Evolutionary conservation across 148 eudicot species (phyloP), one percentile per base, ranked within the genome.

Genomic region (Heliamphora exappendiculata): DNA sequence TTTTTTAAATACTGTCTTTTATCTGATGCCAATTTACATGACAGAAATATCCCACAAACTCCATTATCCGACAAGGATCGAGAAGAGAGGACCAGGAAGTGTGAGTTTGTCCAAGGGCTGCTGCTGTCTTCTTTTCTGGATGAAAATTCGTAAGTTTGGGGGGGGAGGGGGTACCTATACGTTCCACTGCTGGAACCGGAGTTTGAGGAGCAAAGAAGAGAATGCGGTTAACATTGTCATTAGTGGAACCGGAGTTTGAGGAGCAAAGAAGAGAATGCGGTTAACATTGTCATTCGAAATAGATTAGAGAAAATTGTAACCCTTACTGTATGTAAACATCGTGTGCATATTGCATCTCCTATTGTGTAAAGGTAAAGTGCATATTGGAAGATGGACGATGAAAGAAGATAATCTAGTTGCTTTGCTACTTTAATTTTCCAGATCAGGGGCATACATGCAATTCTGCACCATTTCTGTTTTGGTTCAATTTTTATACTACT

Each of bases 51-150:
- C 53, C 82, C 78, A 72, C 83, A 73, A 12, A 54, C 87, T 50
- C 76, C 70, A 44, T 81, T 92, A 22, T 92, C 98, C 0, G 89
- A 82, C 26, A 81, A 90, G 83, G 98, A 94, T 73, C 96, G 88
- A 28, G 89, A 87, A 79, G 94, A 94, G 86, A 89, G 84, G 88
- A 79, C 90, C 28, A 85, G 80, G 79, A 92, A 85, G 76, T 82
- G 90, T 29, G 84, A 82, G 70, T 94, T 92, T 68, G 92, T 92
- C 3, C 92, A 84, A 80, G 96, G 91, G 45, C 76, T 94, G 76
- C 77, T 89, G 49, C 78, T 92, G 34, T 92, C 96, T 3, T 80
- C 96, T 60, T 90, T 92, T 57, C 83, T 92, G 51, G 92, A 87
- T 67, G 96, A 85, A 53, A 71, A 60, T 50, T 81, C 87, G 68